Evolutionary conservation across 768 basidiomycete species (phyloP).

Genomic region (Pholiota conissans): DNA sequence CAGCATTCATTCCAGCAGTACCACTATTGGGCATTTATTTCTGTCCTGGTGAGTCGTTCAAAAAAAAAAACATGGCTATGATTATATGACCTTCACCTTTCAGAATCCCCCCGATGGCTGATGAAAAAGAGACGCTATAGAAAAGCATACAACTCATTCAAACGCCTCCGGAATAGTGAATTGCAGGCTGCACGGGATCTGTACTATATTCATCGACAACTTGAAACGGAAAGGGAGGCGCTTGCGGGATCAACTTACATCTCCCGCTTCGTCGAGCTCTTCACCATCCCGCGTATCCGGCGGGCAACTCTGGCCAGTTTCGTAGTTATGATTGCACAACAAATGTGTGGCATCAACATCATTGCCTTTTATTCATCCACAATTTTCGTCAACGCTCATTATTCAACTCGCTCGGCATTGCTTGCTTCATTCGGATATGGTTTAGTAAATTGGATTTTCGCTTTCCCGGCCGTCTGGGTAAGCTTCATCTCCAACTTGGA

Average conservation of each 20-base stretch:
- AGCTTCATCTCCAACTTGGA: slow-evolving; percentile 30
- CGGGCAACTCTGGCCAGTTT: slow-evolving; percentile 45
- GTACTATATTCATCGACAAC: slow-evolving; percentile 70
- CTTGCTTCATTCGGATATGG: slow-evolving; percentile 66
- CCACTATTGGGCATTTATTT: slow-evolving; percentile 45
- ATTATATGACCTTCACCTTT: background rate
- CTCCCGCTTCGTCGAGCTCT: slow-evolving; percentile 59
- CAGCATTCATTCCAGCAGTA: slow-evolving; percentile 58
- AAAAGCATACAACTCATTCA: slow-evolving; percentile 61
- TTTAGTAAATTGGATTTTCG: slow-evolving; percentile 57
- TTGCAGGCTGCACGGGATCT: slow-evolving; percentile 76
- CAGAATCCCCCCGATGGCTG: slow-evolving; percentile 80
- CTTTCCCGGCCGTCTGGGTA: slow-evolving; percentile 60
- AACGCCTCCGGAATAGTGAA: slow-evolving; percentile 60
- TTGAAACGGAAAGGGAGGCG: slow-evolving; percentile 61
- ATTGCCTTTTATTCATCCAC: slow-evolving; percentile 75
- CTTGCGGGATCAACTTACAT: slow-evolving; percentile 45
- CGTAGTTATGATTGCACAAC: slow-evolving; percentile 66
- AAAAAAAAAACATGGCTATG: slow-evolving; percentile 23
- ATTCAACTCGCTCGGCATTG: slow-evolving; percentile 51
- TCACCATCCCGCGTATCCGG: slow-evolving; percentile 64
- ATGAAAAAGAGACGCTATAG: slow-evolving; percentile 72
- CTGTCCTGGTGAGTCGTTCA: slow-evolving; percentile 41
- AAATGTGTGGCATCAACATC: slow-evolving; percentile 79
- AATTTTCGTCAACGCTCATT: slow-evolving; percentile 61